Conservation (phyloP, 352 stramenopile species). For the Globisporangium sylvaticum region DNA sequence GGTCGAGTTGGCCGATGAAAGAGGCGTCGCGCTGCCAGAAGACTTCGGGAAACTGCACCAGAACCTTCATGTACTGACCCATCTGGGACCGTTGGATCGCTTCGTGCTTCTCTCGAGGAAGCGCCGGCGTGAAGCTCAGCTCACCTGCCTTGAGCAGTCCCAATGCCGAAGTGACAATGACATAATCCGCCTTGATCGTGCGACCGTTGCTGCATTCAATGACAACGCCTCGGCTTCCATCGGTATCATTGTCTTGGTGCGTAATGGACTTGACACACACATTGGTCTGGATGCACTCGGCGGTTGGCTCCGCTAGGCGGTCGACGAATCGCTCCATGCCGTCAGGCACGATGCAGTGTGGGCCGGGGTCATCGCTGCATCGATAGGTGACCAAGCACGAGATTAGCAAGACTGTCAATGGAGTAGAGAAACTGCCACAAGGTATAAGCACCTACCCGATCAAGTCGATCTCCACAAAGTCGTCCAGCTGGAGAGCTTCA, state of each 20-base stretch:
- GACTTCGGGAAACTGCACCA: conserved; percentile 53
- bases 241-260: conserved; percentile 14
- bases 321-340: conserved; percentile 56
- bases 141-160: conserved; percentile 42
- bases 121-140: conserved; percentile 42
- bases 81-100: conserved; percentile 52
- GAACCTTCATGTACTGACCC: conserved; percentile 77
- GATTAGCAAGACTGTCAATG: background rate
- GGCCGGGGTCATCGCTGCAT: conserved; percentile 39
- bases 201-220: conserved; percentile 26
- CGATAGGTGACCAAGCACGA: background rate
- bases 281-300: conserved; percentile 30
- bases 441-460: conserved; percentile 32
- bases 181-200: conserved; percentile 31
- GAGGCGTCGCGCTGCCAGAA: conserved; percentile 54
- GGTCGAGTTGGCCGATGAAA: conserved; percentile 39
- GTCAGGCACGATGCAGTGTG: conserved; percentile 43
- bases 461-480: conserved; percentile 49
- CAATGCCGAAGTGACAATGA: conserved; percentile 56
- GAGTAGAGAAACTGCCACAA: background rate
- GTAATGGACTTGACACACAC: conserved; percentile 26
- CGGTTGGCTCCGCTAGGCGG: conserved; percentile 24
- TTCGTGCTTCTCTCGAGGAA: conserved; percentile 35
- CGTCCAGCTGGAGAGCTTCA: conserved; percentile 48
- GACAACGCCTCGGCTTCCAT: conserved; percentile 19